Evolutionary conservation across 495 filamentous ascomycete species (phyloP).

Genomic region (Cercophora samala): DNA sequence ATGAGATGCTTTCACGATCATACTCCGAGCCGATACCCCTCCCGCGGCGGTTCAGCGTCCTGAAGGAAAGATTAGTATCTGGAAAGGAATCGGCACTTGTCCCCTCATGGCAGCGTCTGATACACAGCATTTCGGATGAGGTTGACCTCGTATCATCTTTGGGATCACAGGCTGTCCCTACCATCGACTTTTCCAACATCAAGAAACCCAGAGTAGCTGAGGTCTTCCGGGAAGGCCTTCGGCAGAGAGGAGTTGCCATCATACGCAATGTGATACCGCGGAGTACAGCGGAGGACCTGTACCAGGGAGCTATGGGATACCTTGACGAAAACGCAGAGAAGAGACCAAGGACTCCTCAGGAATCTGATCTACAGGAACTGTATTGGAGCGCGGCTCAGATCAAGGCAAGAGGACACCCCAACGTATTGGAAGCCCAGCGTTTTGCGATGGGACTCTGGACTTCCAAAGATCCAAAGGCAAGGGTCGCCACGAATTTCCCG

Average conservation of each 20-base stretch:
- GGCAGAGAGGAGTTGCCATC: constrained; percentile 58
- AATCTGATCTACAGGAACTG: constrained; percentile 70
- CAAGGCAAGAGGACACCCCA: constrained; percentile 69
- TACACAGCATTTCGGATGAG: constrained; percentile 54
- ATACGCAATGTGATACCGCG: constrained; percentile 58
- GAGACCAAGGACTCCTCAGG: constrained; percentile 35
- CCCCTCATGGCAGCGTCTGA: constrained; percentile 65
- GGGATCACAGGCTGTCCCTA: constrained; percentile 52
- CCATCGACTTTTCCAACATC: constrained; percentile 59
- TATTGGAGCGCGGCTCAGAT: constrained; percentile 81
- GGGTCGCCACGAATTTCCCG: constrained; percentile 58
- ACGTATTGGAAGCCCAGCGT: constrained; percentile 65
- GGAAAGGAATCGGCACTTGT: constrained; percentile 50
- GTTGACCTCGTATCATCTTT: constrained; percentile 44
- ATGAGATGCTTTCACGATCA: constrained; percentile 20
- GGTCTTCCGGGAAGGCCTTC: constrained; percentile 45
- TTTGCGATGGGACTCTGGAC: constrained; percentile 79
- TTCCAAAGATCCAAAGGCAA: constrained; percentile 58
- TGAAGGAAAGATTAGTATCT: constrained; percentile 62
- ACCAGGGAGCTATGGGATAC: constrained; percentile 53
- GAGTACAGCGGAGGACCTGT: constrained; percentile 51
- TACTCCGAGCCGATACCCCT: constrained; percentile 51
- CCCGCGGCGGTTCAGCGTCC: constrained; percentile 62
- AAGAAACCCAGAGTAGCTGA: constrained; percentile 44
- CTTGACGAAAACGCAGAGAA: constrained; percentile 51